Evolutionary conservation across 805 yeast species (phyloP), one percentile per base, ranked within the genome.

Genomic region (Nakazawaea ambrosiae): DNA sequence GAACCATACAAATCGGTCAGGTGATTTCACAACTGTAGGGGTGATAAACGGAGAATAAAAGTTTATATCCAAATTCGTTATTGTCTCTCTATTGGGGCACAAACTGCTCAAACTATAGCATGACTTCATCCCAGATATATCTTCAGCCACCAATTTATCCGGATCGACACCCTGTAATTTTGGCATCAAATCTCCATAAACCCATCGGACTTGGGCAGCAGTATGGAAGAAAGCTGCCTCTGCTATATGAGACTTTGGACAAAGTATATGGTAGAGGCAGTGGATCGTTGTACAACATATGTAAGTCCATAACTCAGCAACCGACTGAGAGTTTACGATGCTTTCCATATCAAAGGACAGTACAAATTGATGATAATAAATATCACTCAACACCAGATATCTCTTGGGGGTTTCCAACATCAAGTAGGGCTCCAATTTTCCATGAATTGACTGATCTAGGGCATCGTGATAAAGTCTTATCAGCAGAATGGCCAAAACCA

Each of bases 221-320:
- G 20, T 20, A 20, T 22, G 7, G 28, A 20, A 35, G 17, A 35
- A 35, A 8, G 17, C 9, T 28, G 28, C 28, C 11, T 35, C 38
- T 16, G 31, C 16, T 9, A 35, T 28, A 11, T 27, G 10, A 12
- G 22, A 4, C 8, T 16, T 12, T 20, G 38, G 38, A 14, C 28
- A 10, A 15, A 35, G 12, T 17, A 23, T 22, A 16, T 35, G 22
- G 22, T 28, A 35, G 11, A 35, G 9, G 12, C 22, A n/a, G 12
- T 35, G 33, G 4, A 35, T 19, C 6, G 28, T 22, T 15, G 38
- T 27, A 8, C 31, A 10, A 9, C 23, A 20, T n/a, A 35, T 28
- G 25, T 35, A 35, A 12, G 38, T 16, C 14, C 19, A 20, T 9
- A 28, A 14, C 5, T 33, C 30, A 8, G 7, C 12, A 14, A 33